These are phyloP conservation scores for Plantago major DNA, from an alignment of 257 asterid genomes.

Conservation along the genomic window DNA sequence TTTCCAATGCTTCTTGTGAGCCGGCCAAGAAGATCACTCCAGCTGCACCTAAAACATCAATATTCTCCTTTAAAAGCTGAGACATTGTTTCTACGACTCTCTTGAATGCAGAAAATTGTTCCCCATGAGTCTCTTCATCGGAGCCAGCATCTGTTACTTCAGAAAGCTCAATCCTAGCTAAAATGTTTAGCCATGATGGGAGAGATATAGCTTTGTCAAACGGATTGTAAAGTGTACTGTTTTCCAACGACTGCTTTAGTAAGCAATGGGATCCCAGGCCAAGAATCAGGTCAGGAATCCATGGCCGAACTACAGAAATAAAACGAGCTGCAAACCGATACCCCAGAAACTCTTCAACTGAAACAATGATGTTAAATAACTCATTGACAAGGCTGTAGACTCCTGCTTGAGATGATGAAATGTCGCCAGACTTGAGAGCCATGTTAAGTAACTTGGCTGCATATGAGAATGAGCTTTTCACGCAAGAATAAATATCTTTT, in stretches of 20 bases:
- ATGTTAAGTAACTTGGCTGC: conserved; percentile 66
- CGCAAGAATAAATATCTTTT: conserved; percentile 44
- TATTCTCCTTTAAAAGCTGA: conserved; percentile 42
- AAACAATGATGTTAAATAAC: conserved; percentile 46
- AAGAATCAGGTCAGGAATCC: conserved; percentile 80
- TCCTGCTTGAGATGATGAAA: conserved; percentile 28
- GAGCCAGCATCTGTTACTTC: conserved; percentile 34
- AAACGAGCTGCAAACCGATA: conserved; percentile 55
- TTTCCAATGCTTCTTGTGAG: conserved; percentile 39
- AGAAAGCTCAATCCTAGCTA: conserved; percentile 62
- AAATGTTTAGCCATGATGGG: conserved; percentile 55
- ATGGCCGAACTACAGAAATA: conserved; percentile 47
- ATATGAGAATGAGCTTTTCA: conserved; percentile 77
- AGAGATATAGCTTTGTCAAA: conserved; percentile 26
- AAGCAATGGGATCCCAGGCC: conserved; percentile 60
- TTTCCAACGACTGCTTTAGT: conserved; percentile 34
- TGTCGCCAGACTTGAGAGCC: conserved; percentile 49
- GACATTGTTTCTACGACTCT: conserved; percentile 44
- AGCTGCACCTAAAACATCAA: conserved; percentile 56
- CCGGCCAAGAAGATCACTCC: conserved; percentile 50
- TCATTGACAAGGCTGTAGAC: conserved; percentile 49
- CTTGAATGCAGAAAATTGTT: conserved; percentile 47
- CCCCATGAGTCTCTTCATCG: conserved; percentile 35
- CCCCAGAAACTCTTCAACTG: conserved; percentile 70
- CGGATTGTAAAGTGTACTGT: conserved; percentile 21